phyloP scores from a whole-genome alignment of 768 basidiomycete species.

The Leccinum disarticulatum region DNA sequence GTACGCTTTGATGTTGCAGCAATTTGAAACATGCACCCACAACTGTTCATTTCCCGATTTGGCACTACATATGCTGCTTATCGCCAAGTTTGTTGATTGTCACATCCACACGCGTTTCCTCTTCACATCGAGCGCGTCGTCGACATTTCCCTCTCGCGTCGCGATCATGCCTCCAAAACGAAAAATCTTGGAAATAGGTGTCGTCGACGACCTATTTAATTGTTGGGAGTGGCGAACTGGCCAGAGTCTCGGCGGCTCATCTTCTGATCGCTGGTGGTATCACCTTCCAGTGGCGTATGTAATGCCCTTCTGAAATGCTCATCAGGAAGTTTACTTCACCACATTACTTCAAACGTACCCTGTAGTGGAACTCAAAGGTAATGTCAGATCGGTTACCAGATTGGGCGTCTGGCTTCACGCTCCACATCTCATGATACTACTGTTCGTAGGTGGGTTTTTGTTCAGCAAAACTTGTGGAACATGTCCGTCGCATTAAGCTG shows the following conservation, averaged over 20 bases:
- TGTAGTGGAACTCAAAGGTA: slow-evolving; percentile 67
- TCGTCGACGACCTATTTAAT: neutral
- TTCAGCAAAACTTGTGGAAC: slow-evolving; percentile 43
- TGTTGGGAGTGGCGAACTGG: slow-evolving; percentile 4
- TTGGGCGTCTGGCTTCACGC: slow-evolving; percentile 41
- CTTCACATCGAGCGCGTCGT: neutral
- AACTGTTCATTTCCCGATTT: neutral
- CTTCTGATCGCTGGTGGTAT: slow-evolving; percentile 8
- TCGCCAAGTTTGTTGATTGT: neutral
- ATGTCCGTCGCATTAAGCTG: slow-evolving; percentile 1
- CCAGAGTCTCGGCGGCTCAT: slow-evolving; percentile 36
- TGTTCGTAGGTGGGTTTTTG: slow-evolving; percentile 42
- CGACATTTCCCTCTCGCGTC: neutral
- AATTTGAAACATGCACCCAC: no score
- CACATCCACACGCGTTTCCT: no score
- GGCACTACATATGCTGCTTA: neutral
- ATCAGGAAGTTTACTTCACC: neutral
- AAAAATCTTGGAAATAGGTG: slow-evolving; percentile 19
- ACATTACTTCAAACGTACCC: slow-evolving; percentile 40
- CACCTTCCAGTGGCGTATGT: slow-evolving; percentile 27
- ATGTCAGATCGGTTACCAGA: slow-evolving; percentile 47
- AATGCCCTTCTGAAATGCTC: slow-evolving; percentile 48
- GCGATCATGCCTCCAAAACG: slow-evolving; percentile 31
- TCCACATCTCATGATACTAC: slow-evolving; percentile 37
- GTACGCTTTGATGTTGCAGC: no score